Percentiles rank a stretch among this genome's conserved stretches.
These are phyloP conservation scores for Schizopora paradoxa DNA, from an alignment of 1,284 basidiomycete genomes.

Conservation along the genomic window DNA sequence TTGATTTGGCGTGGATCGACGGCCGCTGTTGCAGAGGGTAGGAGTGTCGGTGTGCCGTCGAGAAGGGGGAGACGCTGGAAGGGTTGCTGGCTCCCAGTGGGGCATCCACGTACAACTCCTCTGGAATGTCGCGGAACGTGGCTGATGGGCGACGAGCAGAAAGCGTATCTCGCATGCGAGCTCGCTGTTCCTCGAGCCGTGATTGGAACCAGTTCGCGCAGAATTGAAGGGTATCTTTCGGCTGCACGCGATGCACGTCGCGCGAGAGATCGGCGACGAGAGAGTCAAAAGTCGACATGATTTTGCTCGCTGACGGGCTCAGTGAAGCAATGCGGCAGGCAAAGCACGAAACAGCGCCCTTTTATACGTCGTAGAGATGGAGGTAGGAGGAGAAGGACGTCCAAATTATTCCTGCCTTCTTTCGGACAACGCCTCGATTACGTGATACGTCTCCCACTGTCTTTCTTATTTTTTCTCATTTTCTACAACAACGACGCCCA, in stretches of 20 bases:
- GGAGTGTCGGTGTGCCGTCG: slow-evolving; percentile 31
- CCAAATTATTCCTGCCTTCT: too few species aligned
- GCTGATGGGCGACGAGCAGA: slow-evolving; percentile 42
- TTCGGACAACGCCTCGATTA: too few species aligned
- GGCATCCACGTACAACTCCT: slow-evolving; percentile 55
- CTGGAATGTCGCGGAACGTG: slow-evolving; percentile 44
- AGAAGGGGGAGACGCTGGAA: slow-evolving; percentile 43
- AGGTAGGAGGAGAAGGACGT: too few species aligned
- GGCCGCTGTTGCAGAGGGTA: slow-evolving; percentile 38
- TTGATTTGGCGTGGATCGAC: slow-evolving; percentile 48
- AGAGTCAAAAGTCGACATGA: slow-evolving; percentile 73
- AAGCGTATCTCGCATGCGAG: slow-evolving; percentile 62
- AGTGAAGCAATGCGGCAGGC: too few species aligned
- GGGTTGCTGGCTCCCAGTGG: slow-evolving; percentile 36
- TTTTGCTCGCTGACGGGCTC: too few species aligned
- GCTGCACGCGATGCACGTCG: slow-evolving; percentile 80
- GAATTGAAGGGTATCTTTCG: slow-evolving; percentile 88
- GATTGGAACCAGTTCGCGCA: slow-evolving; percentile 94
- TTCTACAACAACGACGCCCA: too few species aligned
- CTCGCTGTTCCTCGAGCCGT: slow-evolving; percentile 77
- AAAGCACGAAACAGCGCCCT: too few species aligned
- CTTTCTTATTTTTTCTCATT: too few species aligned
- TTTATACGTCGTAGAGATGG: too few species aligned
- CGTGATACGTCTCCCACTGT: too few species aligned
- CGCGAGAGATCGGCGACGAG: slow-evolving; percentile 85